phyloP scores from a whole-genome alignment of 2,329 filamentous ascomycete genomes.

The Xylaria sp. region DNA sequence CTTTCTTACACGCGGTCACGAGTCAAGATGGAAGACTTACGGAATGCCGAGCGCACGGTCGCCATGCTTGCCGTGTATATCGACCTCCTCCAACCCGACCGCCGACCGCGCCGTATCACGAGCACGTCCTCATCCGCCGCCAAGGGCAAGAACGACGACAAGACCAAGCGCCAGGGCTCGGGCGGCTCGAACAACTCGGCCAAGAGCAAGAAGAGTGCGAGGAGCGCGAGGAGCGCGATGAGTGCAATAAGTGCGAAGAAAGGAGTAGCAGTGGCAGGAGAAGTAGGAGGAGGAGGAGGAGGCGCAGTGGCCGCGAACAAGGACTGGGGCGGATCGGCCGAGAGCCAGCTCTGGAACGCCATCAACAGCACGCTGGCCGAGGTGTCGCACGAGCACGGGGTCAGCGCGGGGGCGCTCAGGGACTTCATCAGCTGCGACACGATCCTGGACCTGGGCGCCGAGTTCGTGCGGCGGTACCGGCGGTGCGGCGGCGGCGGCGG shows the following conservation, averaged over 20 bases:
- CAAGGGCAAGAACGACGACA: neutral
- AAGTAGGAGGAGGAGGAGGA: neutral
- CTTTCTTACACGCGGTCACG: neutral
- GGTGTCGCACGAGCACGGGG: slow-evolving; percentile 24
- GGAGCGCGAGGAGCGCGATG: slow-evolving; percentile 8
- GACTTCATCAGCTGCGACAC: slow-evolving; percentile 31
- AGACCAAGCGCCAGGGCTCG: slow-evolving; percentile 21
- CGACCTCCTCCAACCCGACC: slow-evolving; percentile 19
- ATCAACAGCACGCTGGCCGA: slow-evolving; percentile 31
- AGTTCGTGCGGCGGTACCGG: slow-evolving; percentile 28
- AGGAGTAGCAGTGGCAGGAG: too few species aligned
- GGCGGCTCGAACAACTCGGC: slow-evolving; percentile 16
- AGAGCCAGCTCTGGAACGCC: slow-evolving; percentile 20
- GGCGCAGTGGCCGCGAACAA: slow-evolving; percentile 10
- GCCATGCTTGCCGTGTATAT: slow-evolving; percentile 27
- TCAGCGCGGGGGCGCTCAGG: slow-evolving; percentile 31
- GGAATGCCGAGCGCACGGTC: slow-evolving; percentile 29
- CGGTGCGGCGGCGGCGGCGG: slow-evolving; percentile 2
- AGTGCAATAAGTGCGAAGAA: too few species aligned
- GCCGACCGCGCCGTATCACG: neutral
- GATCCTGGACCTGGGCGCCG: slow-evolving; percentile 31
- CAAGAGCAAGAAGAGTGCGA: slow-evolving; percentile 9
- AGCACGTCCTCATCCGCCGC: slow-evolving; percentile 2
- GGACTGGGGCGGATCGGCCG: slow-evolving; percentile 28
- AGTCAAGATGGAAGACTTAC: slow-evolving; percentile 31